These are phyloP conservation scores for Dioszegia crocea DNA, from an alignment of 768 basidiomycete species.

Conservation along the genomic window DNA sequence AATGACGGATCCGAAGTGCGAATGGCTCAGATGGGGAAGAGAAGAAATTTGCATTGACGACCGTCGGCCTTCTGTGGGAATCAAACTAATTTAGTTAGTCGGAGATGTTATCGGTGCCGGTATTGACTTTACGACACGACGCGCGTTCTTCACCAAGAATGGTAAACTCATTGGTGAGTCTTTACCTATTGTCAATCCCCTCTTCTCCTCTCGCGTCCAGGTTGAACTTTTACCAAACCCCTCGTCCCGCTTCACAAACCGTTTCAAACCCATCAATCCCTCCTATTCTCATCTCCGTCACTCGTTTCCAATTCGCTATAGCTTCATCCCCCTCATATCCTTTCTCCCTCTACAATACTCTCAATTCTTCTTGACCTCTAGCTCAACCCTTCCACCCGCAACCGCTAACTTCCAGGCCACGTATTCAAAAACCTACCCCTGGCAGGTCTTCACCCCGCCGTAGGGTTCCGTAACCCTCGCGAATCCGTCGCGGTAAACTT, in stretches of 20 bases:
- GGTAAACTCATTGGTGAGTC: slow-evolving; percentile 54
- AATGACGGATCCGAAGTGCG: no score
- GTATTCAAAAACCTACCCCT: slow-evolving; percentile 23
- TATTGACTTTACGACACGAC: slow-evolving; percentile 71
- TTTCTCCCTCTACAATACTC: not conserved
- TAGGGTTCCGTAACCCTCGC: slow-evolving; percentile 74
- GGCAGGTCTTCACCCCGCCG: slow-evolving; percentile 68
- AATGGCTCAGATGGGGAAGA: no score
- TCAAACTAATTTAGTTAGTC: slow-evolving; percentile 53
- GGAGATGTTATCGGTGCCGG: slow-evolving; percentile 90
- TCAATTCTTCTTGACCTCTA: no score
- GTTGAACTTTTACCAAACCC: no score
- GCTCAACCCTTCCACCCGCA: no score
- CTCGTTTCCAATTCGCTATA: no score
- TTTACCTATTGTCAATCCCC: not conserved
- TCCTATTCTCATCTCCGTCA: no score
- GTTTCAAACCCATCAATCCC: no score
- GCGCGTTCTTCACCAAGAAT: slow-evolving; percentile 87
- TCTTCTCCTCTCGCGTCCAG: not conserved
- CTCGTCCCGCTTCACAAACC: no score
- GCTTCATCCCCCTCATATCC: not conserved
- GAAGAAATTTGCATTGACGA: no score
- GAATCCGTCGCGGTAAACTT: slow-evolving; percentile 85
- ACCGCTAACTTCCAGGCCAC: slow-evolving; percentile 23
- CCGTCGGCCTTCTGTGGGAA: not conserved